Percentiles rank a stretch among this genome's conserved stretches.
These are phyloP conservation scores for Raphanus sativus DNA, from an alignment of 345 rosid genomes.

Conservation along the genomic window DNA sequence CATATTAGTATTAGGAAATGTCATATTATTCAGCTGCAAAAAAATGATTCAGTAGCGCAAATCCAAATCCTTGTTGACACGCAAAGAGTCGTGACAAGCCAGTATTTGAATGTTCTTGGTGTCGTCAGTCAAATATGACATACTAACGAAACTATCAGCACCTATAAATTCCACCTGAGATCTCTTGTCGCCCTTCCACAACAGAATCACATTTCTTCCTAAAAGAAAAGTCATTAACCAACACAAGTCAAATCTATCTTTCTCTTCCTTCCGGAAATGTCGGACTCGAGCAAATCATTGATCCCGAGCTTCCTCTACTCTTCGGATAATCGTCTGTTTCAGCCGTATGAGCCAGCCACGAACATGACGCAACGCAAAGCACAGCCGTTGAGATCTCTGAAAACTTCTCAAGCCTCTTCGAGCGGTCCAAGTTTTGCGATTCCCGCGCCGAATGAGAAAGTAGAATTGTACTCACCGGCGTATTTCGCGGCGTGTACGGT, in stretches of 20 bases:
- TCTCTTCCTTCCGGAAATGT: constrained; percentile 41
- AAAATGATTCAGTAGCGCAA: background rate
- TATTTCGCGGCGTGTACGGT: constrained; percentile 78
- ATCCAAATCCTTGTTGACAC: constrained; percentile 22
- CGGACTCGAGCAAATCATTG: constrained; percentile 47
- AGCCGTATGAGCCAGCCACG: constrained; percentile 31
- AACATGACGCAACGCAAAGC: background rate
- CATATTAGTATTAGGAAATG: background rate
- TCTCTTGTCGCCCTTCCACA: background rate
- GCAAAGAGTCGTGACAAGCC: constrained; percentile 35
- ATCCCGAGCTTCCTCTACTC: constrained; percentile 81
- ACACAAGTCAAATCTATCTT: background rate
- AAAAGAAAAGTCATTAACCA: constrained; percentile 2
- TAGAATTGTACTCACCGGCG: constrained; percentile 74
- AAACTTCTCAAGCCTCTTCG: constrained; percentile 16
- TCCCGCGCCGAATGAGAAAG: constrained; percentile 70
- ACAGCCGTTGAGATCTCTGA: constrained; percentile 14
- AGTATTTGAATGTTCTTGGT: constrained; percentile 7
- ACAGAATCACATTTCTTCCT: background rate
- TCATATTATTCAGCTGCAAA: background rate
- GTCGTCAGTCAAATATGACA: constrained; percentile 1
- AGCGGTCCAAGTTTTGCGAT: constrained; percentile 40
- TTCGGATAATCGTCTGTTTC: constrained; percentile 29
- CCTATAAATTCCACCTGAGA: constrained; percentile 20
- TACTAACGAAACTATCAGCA: background rate